These are phyloP conservation scores for Trichaptum fuscoviolaceum DNA, from an alignment of 768 basidiomycete genomes.

Conservation along the genomic window DNA sequence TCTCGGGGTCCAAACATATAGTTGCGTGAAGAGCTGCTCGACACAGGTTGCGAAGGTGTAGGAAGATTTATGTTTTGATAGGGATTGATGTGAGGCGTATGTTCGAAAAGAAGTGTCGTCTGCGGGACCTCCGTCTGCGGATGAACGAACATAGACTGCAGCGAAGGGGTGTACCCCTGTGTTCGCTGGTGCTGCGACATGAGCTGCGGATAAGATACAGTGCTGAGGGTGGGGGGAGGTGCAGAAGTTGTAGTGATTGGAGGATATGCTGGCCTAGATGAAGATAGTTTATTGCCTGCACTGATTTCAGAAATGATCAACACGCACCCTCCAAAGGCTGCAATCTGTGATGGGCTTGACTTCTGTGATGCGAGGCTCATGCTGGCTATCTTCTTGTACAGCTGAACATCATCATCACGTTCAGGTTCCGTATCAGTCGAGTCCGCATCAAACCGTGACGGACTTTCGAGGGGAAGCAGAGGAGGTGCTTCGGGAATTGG, in stretches of 20 bases:
- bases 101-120: slow-evolving; percentile 42
- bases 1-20: slow-evolving; percentile 7
- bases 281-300: slow-evolving; percentile 2
- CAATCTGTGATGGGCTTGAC: not conserved
- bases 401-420: slow-evolving; percentile 17
- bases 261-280: slow-evolving; percentile 34
- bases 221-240: slow-evolving; percentile 43
- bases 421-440: slow-evolving; percentile 43
- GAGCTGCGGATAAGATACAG: slow-evolving; percentile 58
- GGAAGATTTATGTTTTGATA: slow-evolving; percentile 16
- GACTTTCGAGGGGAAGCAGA: slow-evolving; percentile 60
- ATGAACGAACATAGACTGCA: slow-evolving; percentile 65
- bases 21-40: slow-evolving; percentile 16
- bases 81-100: slow-evolving; percentile 14
- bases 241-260: slow-evolving; percentile 72
- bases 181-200: slow-evolving; percentile 76
- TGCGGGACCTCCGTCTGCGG: slow-evolving; percentile 30
- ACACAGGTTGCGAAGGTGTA: slow-evolving; percentile 22
- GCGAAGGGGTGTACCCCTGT: slow-evolving; percentile 74
- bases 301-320: not conserved
- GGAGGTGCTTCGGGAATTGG: slow-evolving; percentile 10
- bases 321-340: slow-evolving; percentile 2
- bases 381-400: not conserved
- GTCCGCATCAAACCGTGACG: slow-evolving; percentile 46
- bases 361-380: not conserved